Evolutionary conservation across 2,329 filamentous ascomycete genomes (phyloP).

Genomic region (Venturia carpophila): DNA sequence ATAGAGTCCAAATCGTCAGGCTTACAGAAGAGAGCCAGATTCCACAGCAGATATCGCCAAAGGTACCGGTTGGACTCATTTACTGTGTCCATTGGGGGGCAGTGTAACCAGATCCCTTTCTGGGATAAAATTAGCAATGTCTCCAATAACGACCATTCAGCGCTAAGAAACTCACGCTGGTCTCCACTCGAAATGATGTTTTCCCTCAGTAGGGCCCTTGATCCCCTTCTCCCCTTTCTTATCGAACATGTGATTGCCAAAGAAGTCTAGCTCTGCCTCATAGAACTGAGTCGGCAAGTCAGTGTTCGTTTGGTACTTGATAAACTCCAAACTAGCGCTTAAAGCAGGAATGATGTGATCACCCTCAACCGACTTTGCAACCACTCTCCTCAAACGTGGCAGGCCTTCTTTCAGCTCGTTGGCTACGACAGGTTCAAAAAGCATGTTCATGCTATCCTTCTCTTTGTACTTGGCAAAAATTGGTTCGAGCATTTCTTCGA

Average conservation of each 20-base stretch:
- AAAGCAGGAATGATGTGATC: slow-evolving; percentile 56
- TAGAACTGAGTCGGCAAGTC: slow-evolving; percentile 60
- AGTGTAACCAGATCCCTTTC: not conserved
- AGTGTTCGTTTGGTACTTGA: slow-evolving; percentile 54
- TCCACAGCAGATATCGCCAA: not conserved
- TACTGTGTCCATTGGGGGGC: slow-evolving; percentile 1
- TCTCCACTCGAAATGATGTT: slow-evolving; percentile 58
- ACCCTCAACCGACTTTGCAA: slow-evolving; percentile 45
- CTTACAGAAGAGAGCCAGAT: too few species aligned
- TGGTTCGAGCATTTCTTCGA: slow-evolving; percentile 50
- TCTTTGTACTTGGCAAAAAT: slow-evolving; percentile 34
- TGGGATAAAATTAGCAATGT: not conserved
- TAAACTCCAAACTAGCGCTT: slow-evolving; percentile 56
- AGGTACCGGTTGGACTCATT: not conserved
- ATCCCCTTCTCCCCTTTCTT: slow-evolving; percentile 44
- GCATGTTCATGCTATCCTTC: slow-evolving; percentile 35
- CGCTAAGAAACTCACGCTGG: slow-evolving; percentile 26
- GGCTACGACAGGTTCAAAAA: slow-evolving; percentile 42
- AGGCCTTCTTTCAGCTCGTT: slow-evolving; percentile 47
- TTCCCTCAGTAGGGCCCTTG: slow-evolving; percentile 43
- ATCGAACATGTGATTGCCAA: slow-evolving; percentile 60
- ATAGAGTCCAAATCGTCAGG: too few species aligned
- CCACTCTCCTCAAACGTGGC: slow-evolving; percentile 47
- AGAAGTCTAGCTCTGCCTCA: slow-evolving; percentile 64
- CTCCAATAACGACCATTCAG: not conserved